A percentile compares a stretch with the other conserved stretches of the same genome.
phyloP scores from a whole-genome alignment of 768 basidiomycete genomes.

The Leccinum barrowsii region DNA sequence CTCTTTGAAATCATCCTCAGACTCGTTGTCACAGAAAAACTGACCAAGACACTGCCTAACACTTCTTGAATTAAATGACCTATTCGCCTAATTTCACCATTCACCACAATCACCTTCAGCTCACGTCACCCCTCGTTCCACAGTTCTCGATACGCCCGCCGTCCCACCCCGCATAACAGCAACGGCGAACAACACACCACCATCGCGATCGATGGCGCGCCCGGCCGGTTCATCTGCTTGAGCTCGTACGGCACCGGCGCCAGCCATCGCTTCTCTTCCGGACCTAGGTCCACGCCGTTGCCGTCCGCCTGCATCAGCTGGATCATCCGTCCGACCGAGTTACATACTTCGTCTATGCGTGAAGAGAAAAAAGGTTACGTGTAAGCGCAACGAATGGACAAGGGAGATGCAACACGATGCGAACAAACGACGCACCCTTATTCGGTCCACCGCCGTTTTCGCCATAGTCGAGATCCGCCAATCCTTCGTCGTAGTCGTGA shows the following conservation, averaged over 20 bases:
- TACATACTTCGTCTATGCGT: conserved; percentile 23
- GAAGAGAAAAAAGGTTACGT: neutral
- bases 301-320: conserved; percentile 15
- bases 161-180: conserved; percentile 11
- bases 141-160: conserved; percentile 8
- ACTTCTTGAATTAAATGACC: too few relatives aligned
- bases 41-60: too few relatives aligned
- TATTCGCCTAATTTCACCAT: too few relatives aligned
- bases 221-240: conserved; percentile 1
- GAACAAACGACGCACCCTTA: conserved; percentile 4
- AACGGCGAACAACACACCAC: conserved; percentile 13
- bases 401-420: neutral
- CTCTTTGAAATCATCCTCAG: too few relatives aligned
- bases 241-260: conserved; percentile 13
- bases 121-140: conserved; percentile 14
- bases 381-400: too few relatives aligned
- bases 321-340: conserved; percentile 21
- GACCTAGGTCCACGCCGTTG: neutral
- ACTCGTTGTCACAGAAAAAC: too few relatives aligned
- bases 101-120: too few relatives aligned
- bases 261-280: conserved; percentile 9
- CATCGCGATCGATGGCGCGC: conserved; percentile 6
- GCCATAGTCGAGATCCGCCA: conserved; percentile 12
- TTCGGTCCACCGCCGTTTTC: conserved; percentile 9
- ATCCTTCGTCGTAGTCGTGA: conserved; percentile 16